Conservation (phyloP, 345 rosid species). For the Bretschneidera sinensis region DNA sequence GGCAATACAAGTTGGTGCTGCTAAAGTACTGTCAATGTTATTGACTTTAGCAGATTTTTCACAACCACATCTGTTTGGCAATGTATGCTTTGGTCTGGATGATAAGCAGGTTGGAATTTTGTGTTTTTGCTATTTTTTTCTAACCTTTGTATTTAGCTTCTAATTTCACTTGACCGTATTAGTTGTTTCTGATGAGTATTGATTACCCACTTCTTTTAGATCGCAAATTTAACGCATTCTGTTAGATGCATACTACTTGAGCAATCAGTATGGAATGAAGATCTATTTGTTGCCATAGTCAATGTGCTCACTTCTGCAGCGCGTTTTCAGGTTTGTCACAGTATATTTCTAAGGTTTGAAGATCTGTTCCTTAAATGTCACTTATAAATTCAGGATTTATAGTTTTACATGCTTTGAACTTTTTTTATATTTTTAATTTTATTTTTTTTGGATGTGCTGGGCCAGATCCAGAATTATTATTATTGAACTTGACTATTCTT, state of each 20-base stretch:
- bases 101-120: conserved; percentile 63
- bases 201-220: conserved; percentile 35
- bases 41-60: conserved; percentile 46
- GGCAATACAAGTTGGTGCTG: conserved; percentile 69
- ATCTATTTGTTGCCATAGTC: conserved; percentile 49
- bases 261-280: conserved; percentile 45
- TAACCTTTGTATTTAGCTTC: not conserved
- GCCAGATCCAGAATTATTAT: not conserved
- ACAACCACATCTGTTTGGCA: conserved; percentile 44
- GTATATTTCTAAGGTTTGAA: not conserved
- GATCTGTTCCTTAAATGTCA: too few species aligned
- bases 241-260: conserved; percentile 40
- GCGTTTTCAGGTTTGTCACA: conserved; percentile 54
- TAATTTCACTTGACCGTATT: conserved; percentile 1
- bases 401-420: conserved; percentile 1
- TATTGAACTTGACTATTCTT: too few species aligned
- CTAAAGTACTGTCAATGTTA: conserved; percentile 53
- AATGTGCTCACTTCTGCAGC: conserved; percentile 71
- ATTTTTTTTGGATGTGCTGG: not conserved
- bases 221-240: conserved; percentile 51
- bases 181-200: conserved; percentile 17
- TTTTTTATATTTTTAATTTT: not conserved
- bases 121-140: conserved; percentile 16
- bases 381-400: too few species aligned
- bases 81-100: conserved; percentile 61